Evolutionary conservation across 495 filamentous ascomycete genomes (phyloP), one percentile per base, ranked within the genome.

Genomic region (Mycothermus thermophilus): DNA sequence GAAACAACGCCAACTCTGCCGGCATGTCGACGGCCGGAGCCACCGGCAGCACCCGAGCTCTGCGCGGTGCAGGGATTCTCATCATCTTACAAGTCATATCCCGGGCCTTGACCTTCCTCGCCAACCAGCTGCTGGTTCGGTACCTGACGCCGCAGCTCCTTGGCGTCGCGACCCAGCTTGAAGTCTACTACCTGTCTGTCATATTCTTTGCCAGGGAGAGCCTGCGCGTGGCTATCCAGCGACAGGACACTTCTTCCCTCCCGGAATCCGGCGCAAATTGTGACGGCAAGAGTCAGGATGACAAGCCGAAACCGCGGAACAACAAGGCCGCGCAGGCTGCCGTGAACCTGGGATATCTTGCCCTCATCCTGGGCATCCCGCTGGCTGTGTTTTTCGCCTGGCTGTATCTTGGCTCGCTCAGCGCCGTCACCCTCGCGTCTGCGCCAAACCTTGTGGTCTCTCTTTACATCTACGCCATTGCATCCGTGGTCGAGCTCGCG

Each of bases 201-300:
- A 64, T 96, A 2, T 94, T 85, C 53, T 96, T 96, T 44, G 81
- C 90, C 0, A 68, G 90, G 20, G 90, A 99, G 58, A 83, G 78
- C 35, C 60, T 96, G 27, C 72, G 90, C 12, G 75, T 85, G 15
- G 85, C 86, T 3, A 69, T 93, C 23, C 87, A 94, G 54, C 70
- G 88, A 39, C 80, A 93, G 40, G 66, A 73, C 18, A 30, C 35
- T 0, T 37, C 29, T 2, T 29, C 16, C 24, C 20, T 36, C 11
- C 29, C 37, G 19, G 17, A 15, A 1, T 8, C 8, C 24, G n/a
- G n/a, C n/a, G n/a, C n/a, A n/a, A n/a, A n/a, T n/a, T n/a, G n/a
- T n/a, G n/a, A n/a, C n/a, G n/a, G n/a, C n/a, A n/a, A n/a, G n/a
- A 17, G 32, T 11, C 30, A 32, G 9, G 35, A 34, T 16, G 32